These are phyloP conservation scores for Glycine tomentella DNA, from an alignment of 306 rosid genomes.

Conservation along the genomic window DNA sequence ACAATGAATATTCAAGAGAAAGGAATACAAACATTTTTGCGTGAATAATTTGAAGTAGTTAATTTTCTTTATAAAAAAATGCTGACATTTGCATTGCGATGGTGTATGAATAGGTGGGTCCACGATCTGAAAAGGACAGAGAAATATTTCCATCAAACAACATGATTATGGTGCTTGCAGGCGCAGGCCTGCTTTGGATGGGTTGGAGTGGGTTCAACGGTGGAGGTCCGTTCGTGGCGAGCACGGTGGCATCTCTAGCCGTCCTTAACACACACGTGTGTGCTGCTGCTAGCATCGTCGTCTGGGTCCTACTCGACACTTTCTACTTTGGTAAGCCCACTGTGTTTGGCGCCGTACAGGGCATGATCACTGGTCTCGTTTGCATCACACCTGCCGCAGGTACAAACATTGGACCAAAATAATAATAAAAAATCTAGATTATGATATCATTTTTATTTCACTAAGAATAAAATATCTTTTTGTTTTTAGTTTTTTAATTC, in stretches of 20 bases:
- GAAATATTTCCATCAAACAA: slow-evolving; percentile 51
- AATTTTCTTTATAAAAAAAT: too few species aligned
- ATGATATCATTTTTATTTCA: too few species aligned
- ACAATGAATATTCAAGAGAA: too few species aligned
- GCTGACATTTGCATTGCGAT: too few species aligned
- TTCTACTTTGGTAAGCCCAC: slow-evolving; percentile 52
- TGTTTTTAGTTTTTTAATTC: too few species aligned
- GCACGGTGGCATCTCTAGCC: slow-evolving; percentile 56
- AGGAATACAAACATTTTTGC: too few species aligned
- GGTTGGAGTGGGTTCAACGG: slow-evolving; percentile 74
- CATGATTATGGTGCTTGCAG: slow-evolving; percentile 55
- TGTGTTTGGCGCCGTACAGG: slow-evolving; percentile 58
- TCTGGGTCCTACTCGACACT: not conserved
- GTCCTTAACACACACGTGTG: slow-evolving; percentile 61
- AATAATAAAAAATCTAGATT: too few species aligned
- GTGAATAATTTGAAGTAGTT: too few species aligned
- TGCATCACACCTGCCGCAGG: slow-evolving; percentile 63
- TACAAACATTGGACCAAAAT: too few species aligned
- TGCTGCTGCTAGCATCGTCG: slow-evolving; percentile 52
- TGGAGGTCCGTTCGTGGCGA: slow-evolving; percentile 55
- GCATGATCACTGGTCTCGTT: slow-evolving; percentile 65
- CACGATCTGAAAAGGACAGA: slow-evolving; percentile 43
- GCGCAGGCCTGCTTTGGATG: slow-evolving; percentile 70
- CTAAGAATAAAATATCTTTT: too few species aligned
- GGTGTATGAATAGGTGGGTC: slow-evolving; percentile 41